These are phyloP conservation scores for Pseudocercospora vitis DNA, from an alignment of 2,329 filamentous ascomycete genomes.

Conservation along the genomic window DNA sequence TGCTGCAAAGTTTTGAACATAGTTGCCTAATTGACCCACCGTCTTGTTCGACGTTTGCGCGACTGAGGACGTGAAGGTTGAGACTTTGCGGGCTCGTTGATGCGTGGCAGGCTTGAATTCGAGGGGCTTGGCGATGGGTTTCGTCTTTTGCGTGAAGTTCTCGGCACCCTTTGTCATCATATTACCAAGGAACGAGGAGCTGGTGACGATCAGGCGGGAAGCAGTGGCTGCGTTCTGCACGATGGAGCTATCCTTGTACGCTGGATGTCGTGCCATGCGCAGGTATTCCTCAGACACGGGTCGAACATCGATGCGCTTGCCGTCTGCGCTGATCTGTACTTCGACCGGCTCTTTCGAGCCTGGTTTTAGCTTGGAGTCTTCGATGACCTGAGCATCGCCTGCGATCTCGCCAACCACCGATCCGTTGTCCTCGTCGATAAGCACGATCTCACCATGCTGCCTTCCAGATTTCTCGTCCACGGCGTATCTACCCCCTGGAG, in stretches of 20 bases:
- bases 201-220: slow-evolving; percentile 88
- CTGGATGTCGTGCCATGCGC: slow-evolving; percentile 76
- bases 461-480: slow-evolving; percentile 47
- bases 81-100: slow-evolving; percentile 81
- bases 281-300: slow-evolving; percentile 71
- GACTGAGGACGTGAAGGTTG: slow-evolving; percentile 77
- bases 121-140: slow-evolving; percentile 75
- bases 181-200: slow-evolving; percentile 75
- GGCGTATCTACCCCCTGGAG: slow-evolving; percentile 66
- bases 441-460: slow-evolving; percentile 72
- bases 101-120: slow-evolving; percentile 86
- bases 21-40: slow-evolving; percentile 75
- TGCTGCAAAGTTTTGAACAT: slow-evolving; percentile 89
- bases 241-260: slow-evolving; percentile 83
- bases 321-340: slow-evolving; percentile 69
- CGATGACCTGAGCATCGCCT: slow-evolving; percentile 76
- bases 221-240: slow-evolving; percentile 85
- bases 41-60: slow-evolving; percentile 81
- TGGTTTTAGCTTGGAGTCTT: slow-evolving; percentile 71
- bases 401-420: slow-evolving; percentile 90
- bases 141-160: slow-evolving; percentile 74
- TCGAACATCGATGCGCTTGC: slow-evolving; percentile 66
- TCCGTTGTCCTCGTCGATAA: slow-evolving; percentile 94
- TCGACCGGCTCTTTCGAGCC: slow-evolving; percentile 92
- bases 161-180: slow-evolving; percentile 76